These are phyloP conservation scores for Russula emetica DNA, from an alignment of 768 basidiomycete genomes.

Conservation along the genomic window DNA sequence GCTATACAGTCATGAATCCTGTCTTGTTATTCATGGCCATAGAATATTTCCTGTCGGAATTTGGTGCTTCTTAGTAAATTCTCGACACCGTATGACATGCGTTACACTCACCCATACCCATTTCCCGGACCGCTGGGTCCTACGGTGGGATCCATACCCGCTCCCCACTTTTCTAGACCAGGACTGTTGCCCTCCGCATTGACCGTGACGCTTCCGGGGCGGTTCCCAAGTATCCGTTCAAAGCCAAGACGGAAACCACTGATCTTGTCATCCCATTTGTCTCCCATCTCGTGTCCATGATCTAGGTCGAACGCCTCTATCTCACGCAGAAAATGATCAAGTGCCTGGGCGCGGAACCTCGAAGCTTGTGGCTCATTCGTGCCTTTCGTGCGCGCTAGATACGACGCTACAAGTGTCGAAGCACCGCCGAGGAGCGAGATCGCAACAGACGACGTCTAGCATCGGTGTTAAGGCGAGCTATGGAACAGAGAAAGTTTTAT, in stretches of 20 bases:
- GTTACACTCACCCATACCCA: conserved; percentile 4
- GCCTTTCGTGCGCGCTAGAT: conserved; percentile 64
- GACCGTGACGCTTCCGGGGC: conserved; percentile 23
- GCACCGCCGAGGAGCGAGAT: conserved; percentile 51
- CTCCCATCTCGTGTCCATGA: conserved; percentile 40
- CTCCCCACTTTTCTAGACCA: background rate
- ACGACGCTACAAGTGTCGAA: conserved; percentile 64
- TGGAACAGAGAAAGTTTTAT: too few species aligned
- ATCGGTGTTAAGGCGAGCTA: background rate
- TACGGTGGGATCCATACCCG: background rate
- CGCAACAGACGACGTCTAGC: conserved; percentile 38
- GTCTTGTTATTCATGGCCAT: conserved; percentile 3
- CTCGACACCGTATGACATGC: background rate
- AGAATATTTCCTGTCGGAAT: conserved; percentile 1
- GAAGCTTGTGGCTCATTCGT: conserved; percentile 70
- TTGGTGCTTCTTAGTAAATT: background rate
- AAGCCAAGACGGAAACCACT: conserved; percentile 39
- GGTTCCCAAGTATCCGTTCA: conserved; percentile 47
- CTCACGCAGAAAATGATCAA: conserved; percentile 66
- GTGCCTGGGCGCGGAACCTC: conserved; percentile 49
- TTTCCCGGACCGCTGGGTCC: background rate
- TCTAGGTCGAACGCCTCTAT: conserved; percentile 55
- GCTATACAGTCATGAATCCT: background rate
- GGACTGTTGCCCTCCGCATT: background rate
- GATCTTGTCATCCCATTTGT: conserved; percentile 36